Evolutionary conservation across 176 grass and related monocot genomes (phyloP).

Genomic region (Rhynchospora tenuis): DNA sequence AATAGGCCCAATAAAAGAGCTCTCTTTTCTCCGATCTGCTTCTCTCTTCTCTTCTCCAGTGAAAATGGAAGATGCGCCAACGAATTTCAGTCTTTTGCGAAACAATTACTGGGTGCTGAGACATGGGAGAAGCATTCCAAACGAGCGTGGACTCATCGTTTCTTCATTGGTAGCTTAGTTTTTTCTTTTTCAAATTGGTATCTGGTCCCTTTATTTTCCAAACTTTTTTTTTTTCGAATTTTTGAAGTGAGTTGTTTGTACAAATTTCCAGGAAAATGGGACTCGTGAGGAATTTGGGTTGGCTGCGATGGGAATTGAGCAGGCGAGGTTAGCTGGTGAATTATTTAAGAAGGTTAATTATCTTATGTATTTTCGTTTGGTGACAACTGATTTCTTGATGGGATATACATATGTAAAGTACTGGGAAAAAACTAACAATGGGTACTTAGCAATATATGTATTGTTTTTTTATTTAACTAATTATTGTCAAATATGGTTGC

Average conservation of each 20-base stretch:
- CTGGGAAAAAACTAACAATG: neutral
- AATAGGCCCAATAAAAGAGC: neutral
- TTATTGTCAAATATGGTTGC: neutral
- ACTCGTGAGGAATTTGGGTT: slow-evolving; percentile 55
- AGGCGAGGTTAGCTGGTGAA: slow-evolving; percentile 62
- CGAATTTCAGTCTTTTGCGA: slow-evolving; percentile 10
- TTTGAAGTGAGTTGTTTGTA: neutral
- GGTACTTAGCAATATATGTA: neutral
- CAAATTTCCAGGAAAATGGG: slow-evolving; percentile 58
- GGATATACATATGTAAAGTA: neutral
- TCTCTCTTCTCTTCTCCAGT: neutral
- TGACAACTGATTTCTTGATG: neutral
- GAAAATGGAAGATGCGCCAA: neutral
- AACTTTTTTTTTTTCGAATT: neutral
- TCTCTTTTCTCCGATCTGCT: neutral
- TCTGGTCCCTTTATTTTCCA: neutral
- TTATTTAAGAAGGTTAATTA: slow-evolving; percentile 44
- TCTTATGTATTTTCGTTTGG: neutral
- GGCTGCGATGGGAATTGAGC: slow-evolving; percentile 53
- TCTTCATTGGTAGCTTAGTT: slow-evolving; percentile 51
- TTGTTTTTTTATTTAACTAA: neutral
- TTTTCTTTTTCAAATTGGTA: neutral
- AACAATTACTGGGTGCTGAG: slow-evolving; percentile 85
- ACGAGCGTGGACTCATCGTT: slow-evolving; percentile 73
- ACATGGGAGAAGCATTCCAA: slow-evolving; percentile 80